phyloP scores from a whole-genome alignment of 495 filamentous ascomycete genomes.

The Xylaria intraflava region DNA sequence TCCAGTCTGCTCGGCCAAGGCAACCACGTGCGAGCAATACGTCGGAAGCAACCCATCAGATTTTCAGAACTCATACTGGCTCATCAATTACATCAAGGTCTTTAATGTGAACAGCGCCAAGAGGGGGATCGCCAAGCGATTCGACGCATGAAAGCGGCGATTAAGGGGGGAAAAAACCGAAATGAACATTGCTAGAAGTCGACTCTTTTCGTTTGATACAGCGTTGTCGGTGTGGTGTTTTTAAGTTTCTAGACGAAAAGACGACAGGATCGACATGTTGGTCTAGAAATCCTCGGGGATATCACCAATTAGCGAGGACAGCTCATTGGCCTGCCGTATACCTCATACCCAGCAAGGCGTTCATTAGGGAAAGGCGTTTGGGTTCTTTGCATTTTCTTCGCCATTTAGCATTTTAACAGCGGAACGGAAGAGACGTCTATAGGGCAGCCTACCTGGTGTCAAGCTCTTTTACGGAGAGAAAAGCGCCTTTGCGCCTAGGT shows the following conservation, averaged over 20 bases:
- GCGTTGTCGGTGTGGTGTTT: too few species aligned
- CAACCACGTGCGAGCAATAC: constrained; percentile 53
- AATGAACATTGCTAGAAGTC: background rate
- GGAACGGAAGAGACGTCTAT: background rate
- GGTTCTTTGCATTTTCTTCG: constrained; percentile 2
- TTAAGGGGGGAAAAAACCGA: background rate
- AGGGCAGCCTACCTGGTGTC: too few species aligned
- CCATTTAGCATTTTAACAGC: constrained; percentile 3
- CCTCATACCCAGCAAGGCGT: constrained; percentile 2
- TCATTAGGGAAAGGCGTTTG: background rate
- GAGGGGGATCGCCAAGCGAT: constrained; percentile 8
- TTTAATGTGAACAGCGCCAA: constrained; percentile 35
- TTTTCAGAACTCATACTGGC: constrained; percentile 63
- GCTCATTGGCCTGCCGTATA: background rate
- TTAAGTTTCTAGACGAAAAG: background rate
- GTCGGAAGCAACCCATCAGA: constrained; percentile 57
- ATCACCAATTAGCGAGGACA: constrained; percentile 6
- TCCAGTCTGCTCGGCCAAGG: constrained; percentile 34
- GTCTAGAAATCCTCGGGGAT: constrained; percentile 2
- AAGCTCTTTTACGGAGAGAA: too few species aligned
- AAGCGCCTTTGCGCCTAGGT: background rate
- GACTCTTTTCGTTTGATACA: background rate
- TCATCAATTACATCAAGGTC: constrained; percentile 62
- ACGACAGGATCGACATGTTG: background rate
- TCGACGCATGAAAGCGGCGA: constrained; percentile 14